Conservation (phyloP, 2,329 filamentous ascomycete genomes). For the Ophiocordyceps camponoti-floridani region DNA sequence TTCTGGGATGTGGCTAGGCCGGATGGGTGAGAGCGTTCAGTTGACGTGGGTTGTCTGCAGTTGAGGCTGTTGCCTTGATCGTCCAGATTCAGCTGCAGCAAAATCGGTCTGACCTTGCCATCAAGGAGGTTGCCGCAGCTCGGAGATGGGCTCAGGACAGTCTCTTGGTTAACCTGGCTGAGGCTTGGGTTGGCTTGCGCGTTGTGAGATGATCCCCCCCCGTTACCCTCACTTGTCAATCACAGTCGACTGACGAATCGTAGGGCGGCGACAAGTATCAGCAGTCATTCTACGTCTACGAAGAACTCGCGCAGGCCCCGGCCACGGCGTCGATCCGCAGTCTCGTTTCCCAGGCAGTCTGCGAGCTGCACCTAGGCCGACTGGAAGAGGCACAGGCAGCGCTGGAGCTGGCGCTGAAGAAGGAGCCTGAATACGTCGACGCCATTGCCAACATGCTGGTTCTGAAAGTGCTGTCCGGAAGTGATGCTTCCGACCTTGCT, state of each 20-base stretch:
- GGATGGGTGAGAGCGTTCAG: not conserved
- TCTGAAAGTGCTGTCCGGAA: conserved; percentile 58
- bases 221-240: not conserved
- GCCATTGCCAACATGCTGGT: conserved; percentile 74
- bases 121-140: conserved; percentile 76
- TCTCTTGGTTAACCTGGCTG: conserved; percentile 79
- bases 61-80: conserved; percentile 67
- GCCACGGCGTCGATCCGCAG: conserved; percentile 59
- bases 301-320: conserved; percentile 81
- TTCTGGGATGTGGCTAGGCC: not conserved
- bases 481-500: conserved; percentile 43
- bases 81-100: conserved; percentile 85
- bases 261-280: conserved; percentile 93
- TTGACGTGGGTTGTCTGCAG: conserved; percentile 19
- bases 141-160: conserved; percentile 92
- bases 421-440: conserved; percentile 53
- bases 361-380: conserved; percentile 78
- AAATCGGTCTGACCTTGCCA: conserved; percentile 76
- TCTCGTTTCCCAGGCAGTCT: conserved; percentile 74
- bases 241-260: conserved; percentile 8
- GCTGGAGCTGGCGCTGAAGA: conserved; percentile 59
- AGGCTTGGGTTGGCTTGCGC: conserved; percentile 85
- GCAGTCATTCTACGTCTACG: conserved; percentile 91
- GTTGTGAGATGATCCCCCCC: conserved; percentile 34
- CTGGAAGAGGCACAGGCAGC: conserved; percentile 79